Percentiles rank a stretch among this genome's conserved stretches.
These are phyloP conservation scores for Saussurea involucrata DNA, from an alignment of 129 eudicot species.

Conservation along the genomic window DNA sequence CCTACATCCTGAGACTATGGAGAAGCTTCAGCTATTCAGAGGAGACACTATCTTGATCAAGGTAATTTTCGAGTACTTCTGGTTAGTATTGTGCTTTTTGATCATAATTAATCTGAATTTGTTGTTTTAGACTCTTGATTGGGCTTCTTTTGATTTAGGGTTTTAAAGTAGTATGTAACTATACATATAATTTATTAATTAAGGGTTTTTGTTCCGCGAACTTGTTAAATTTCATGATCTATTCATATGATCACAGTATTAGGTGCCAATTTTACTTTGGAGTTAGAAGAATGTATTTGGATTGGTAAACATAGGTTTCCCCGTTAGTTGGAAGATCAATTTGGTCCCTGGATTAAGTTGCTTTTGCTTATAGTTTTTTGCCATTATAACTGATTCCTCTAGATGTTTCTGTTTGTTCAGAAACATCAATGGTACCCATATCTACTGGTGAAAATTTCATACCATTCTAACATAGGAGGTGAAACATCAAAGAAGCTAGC, in stretches of 20 bases:
- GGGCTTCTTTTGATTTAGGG: background rate
- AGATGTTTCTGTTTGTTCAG: background rate
- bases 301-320: background rate
- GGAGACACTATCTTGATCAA: constrained; percentile 87
- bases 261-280: background rate
- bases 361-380: background rate
- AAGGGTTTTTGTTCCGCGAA: background rate
- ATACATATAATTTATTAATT: background rate
- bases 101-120: background rate
- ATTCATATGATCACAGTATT: background rate
- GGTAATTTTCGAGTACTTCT: constrained; percentile 23
- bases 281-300: background rate
- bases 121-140: background rate
- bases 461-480: background rate
- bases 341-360: background rate
- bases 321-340: background rate
- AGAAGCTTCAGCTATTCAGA: constrained; percentile 89
- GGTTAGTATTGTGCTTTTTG: background rate
- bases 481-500: background rate
- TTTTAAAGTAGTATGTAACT: background rate
- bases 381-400: background rate
- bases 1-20: constrained; percentile 90
- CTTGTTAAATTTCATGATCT: background rate
- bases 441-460: background rate
- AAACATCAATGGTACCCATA: background rate